Percentiles rank a stretch among this genome's conserved stretches.
Conservation (phyloP, 2,329 filamentous ascomycete genomes). For the Trichoderma koningii region DNA sequence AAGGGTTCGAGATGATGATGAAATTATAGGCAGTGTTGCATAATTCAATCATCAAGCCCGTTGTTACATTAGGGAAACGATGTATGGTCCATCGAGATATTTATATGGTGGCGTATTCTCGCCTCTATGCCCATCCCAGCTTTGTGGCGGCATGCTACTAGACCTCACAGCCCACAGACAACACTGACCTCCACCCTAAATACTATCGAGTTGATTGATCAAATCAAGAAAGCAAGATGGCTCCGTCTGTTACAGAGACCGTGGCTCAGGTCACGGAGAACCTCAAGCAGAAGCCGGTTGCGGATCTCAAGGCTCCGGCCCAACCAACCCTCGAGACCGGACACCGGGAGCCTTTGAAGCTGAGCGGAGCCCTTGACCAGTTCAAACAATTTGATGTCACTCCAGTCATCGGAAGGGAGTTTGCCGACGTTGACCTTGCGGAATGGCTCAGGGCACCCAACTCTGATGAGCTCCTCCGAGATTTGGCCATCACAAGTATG, state of each 20-base stretch:
- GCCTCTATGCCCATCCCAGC: not conserved
- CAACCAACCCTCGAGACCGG: conserved; percentile 1
- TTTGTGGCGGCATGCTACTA: not conserved
- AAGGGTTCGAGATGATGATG: conserved; percentile 17
- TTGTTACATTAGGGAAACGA: not conserved
- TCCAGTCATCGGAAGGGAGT: conserved; percentile 55
- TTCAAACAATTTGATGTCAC: conserved; percentile 47
- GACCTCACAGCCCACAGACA: not conserved
- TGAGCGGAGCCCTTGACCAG: conserved; percentile 38
- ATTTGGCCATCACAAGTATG: conserved; percentile 53
- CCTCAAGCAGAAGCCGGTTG: conserved; percentile 7
- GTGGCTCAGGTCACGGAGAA: conserved; percentile 13
- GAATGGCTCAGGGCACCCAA: conserved; percentile 41
- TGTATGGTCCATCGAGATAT: not conserved
- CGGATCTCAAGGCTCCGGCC: not conserved
- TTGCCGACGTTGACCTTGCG: conserved; percentile 41
- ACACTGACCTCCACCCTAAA: too few species aligned
- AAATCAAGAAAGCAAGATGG: not conserved
- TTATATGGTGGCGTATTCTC: not conserved
- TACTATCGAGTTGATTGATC: not conserved
- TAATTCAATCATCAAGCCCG: not conserved
- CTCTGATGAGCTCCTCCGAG: conserved; percentile 52
- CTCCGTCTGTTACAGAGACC: conserved; percentile 19
- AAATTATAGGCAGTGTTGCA: conserved; percentile 24
- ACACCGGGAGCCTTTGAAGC: conserved; percentile 22